Evolutionary conservation across 192 early-diverging fungal genomes (phyloP).

Genomic region (Coemansia sp.): DNA sequence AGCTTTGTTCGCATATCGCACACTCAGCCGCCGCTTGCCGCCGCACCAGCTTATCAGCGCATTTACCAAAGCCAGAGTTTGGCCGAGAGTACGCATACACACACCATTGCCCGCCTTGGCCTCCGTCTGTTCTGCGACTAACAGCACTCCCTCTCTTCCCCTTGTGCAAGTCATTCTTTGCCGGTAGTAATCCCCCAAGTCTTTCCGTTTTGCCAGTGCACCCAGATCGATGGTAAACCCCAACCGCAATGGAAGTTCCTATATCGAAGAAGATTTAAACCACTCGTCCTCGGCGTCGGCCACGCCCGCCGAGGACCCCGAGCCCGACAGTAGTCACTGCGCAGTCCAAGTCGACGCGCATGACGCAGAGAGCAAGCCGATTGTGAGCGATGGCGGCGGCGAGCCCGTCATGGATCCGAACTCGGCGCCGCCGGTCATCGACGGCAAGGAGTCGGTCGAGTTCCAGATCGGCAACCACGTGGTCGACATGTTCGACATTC

Average conservation of each 20-base stretch:
- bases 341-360: not conserved
- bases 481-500: constrained; percentile 78
- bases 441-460: constrained; percentile 64
- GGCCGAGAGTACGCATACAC: not conserved
- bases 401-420: constrained; percentile 18
- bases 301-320: not conserved
- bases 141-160: not conserved
- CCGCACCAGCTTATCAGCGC: not conserved
- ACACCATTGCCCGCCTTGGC: too few species aligned
- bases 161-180: not conserved
- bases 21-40: not conserved
- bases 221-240: constrained; percentile 38
- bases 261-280: constrained; percentile 41
- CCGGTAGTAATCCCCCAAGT: not conserved
- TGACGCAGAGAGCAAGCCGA: not conserved
- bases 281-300: not conserved
- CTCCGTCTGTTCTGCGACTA: too few species aligned
- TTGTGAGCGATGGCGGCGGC: not conserved
- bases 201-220: not conserved
- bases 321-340: constrained; percentile 5
- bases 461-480: constrained; percentile 65
- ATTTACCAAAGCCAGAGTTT: not conserved
- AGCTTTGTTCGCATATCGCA: not conserved
- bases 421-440: constrained; percentile 22
- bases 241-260: constrained; percentile 42